Evolutionary conservation across 2,329 filamentous ascomycete genomes (phyloP), one percentile per base, ranked within the genome.

Genomic region (Fusarium subglutinans): DNA sequence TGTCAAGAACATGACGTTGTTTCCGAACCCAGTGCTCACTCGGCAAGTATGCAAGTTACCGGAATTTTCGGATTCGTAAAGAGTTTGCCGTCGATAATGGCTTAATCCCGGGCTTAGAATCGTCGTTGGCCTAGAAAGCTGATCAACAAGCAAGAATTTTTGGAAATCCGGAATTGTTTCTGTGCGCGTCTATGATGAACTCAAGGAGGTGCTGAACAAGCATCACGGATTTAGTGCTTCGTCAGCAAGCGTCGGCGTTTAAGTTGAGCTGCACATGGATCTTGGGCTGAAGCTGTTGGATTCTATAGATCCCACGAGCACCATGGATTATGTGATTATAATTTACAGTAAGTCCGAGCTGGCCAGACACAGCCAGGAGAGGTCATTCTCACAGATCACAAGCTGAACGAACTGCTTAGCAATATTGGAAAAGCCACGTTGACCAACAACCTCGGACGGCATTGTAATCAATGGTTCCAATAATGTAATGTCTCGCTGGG

Each of bases 221-320:
- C 37, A 67, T 24, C 40, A 13, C 43, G 24, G n/a, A 63, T 54
- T 35, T 37, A 50, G 55, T 60, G 63, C 63, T 74, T 74, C 41
- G 71, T 69, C 67, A 74, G 67, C 71, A 60, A 60, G 24, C 22
- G 7, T 33, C 58, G n/a, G 43, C 12, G 4, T 54, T 47, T 40
- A 14, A 15, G n/a, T 58, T 15, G 28, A n/a, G 17, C 26, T 30
- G 7, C 41, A 37, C 12, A 54, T 37, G 45, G 40, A 30, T n/a
- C 38, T 28, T 60, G 17, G 62, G 57, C 43, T 66, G 66, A 58
- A 22, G 33, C n/a, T 18, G 33, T 51, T 51, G 22, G 22, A 35
- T 24, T 45, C 11, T 51, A 43, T 44, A 38, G n/a, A 47, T 35
- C 26, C 53, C 35, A 35, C n/a, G 17, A 44, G 8, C 8, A 41